Evolutionary conservation across 805 yeast species (phyloP), one percentile per base, ranked within the genome.

Genomic region (Starmera amethionina): DNA sequence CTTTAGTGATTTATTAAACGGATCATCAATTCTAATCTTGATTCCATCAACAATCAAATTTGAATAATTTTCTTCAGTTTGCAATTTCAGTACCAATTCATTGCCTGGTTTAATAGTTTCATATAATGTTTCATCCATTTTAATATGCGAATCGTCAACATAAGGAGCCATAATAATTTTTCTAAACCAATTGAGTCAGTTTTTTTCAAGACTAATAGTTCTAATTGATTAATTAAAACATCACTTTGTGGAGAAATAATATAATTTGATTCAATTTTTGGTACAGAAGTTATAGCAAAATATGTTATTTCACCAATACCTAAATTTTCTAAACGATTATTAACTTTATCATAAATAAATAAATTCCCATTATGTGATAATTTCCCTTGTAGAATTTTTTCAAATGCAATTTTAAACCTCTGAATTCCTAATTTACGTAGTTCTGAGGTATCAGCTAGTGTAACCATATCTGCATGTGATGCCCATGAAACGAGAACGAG

Each of bases 391-490:
- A 85, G 54, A 31, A 83, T 73, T 10, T 64, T 51, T 27, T 56
- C 54, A 0, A 88, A 94, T 0, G 96, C 95, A 31, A 75, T 59
- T 43, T 70, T 63, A 58, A 89, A 89, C 40, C 95, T 62, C 34
- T 75, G 75, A 7, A 66, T 51, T 2, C 95, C 96, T 44, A 70
- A 64, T 38, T 67, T 66, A 27, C 88, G 66, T 56, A 82, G 61
- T 48, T 80, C 82, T 0, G 80, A 77, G 0, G 78, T 67, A 47
- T 86, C 90, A 39, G 89, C 76, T 42, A 82, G 82, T 28, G 89
- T 89, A 2, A 89, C 88, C 38, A 89, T 59, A 4, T 88, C 75
- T 3, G 96, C 87, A 59, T 89, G 97, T 46, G 87, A 74, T 0
- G 82, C 94, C 85, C 95, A 79, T 0, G 95, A 83, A 0, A 77